phyloP scores from a whole-genome alignment of 2,329 filamentous ascomycete species.

The Penicillium rolfsii region DNA sequence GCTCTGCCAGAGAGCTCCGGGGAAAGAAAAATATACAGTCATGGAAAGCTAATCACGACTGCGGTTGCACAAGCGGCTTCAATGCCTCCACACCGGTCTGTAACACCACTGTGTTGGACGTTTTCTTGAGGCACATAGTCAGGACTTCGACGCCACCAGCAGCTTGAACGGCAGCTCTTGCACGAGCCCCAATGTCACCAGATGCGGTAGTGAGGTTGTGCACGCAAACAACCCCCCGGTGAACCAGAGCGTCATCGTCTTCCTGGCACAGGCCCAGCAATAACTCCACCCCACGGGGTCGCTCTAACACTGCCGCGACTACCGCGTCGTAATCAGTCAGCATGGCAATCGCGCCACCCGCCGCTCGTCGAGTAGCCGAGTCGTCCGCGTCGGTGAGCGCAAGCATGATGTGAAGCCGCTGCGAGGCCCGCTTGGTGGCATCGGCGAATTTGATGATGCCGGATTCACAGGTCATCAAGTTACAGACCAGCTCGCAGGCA shows the following conservation, averaged over 20 bases:
- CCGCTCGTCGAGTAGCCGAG: slow-evolving; percentile 74
- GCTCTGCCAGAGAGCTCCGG: slow-evolving; percentile 10
- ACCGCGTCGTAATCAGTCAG: slow-evolving; percentile 78
- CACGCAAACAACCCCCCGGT: slow-evolving; percentile 74
- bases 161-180: slow-evolving; percentile 62
- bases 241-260: slow-evolving; percentile 55
- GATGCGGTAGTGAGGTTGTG: slow-evolving; percentile 70
- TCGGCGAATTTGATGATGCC: slow-evolving; percentile 54
- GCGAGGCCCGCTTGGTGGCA: slow-evolving; percentile 66
- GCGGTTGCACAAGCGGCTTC: slow-evolving; percentile 63
- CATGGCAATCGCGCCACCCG: slow-evolving; percentile 84
- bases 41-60: neutral
- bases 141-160: slow-evolving; percentile 69
- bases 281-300: slow-evolving; percentile 73
- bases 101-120: slow-evolving; percentile 69
- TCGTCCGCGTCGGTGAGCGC: slow-evolving; percentile 89
- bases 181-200: slow-evolving; percentile 66
- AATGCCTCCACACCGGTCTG: slow-evolving; percentile 72
- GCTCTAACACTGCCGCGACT: slow-evolving; percentile 69
- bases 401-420: slow-evolving; percentile 79
- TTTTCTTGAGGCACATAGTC: slow-evolving; percentile 70
- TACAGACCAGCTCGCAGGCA: slow-evolving; percentile 86
- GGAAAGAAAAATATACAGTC: neutral
- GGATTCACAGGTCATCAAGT: slow-evolving; percentile 61
- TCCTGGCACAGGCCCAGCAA: slow-evolving; percentile 80